Base-by-base conservation (phyloP, 441 rosid species). In the Pelargonium myrrhifolium region DNA sequence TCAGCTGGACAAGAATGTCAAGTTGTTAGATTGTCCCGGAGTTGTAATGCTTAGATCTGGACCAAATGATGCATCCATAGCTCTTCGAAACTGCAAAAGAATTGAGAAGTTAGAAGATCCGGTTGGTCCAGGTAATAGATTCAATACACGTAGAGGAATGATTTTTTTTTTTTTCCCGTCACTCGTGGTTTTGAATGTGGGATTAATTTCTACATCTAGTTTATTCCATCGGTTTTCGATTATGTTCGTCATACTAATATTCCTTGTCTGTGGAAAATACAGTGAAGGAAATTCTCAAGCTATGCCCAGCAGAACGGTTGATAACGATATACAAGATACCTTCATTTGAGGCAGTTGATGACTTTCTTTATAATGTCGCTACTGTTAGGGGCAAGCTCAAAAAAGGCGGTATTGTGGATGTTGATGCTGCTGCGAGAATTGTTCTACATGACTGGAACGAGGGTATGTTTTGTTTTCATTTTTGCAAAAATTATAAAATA, bases 51-150 rank as follows among this genome's bases (percentile, higher is more conserved):
- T 92, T 40, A 89, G 82, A 74, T 91, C 96, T 63, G 73, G 66
- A 3, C 92, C 68, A 62, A 86, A 85, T 74, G 91, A 88, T 78
- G 80, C 90, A 8, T 82, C 97, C 7, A 67, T 88, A 58, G 92
- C 93, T 69, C 99, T 94, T 74, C 84, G 92, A 26, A 94, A 92
- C 72, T 93, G 99, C 86, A 91, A 91, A 80, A 82, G 96, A 72
- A 91, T 93, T 43, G 97, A 91, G 79, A 94, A 89, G 79, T 74
- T 94, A 77, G 97, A 88, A 70, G 97, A 92, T 77, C 97, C 97
- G 9, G 71, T 92, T 81, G 77, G 85, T 81, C 94, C 98, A 75
- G 99, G 98, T 88, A 82, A 62, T n/a, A n/a, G n/a, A n/a, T n/a
- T n/a, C n/a, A n/a, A n/a, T n/a, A n/a, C n/a, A n/a, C n/a, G n/a